These are phyloP conservation scores for Nymphaea colorata DNA, from an alignment of 164 flowering plant genomes.

Conservation along the genomic window DNA sequence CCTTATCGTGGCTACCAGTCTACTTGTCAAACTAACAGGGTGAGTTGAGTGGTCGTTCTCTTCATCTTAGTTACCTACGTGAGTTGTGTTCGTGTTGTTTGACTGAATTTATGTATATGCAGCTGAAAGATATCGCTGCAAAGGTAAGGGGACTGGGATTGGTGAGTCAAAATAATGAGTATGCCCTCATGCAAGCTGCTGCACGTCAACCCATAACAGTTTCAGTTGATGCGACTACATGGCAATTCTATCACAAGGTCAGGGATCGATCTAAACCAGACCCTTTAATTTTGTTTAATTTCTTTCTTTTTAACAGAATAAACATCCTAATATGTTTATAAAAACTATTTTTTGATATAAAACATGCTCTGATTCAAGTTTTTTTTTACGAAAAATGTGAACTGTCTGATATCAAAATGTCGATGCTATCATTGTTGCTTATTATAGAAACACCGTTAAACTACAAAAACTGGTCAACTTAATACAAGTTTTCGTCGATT, in stretches of 20 bases:
- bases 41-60: not conserved
- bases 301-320: too few species aligned
- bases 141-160: slow-evolving; percentile 3
- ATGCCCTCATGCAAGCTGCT: slow-evolving; percentile 4
- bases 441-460: too few species aligned
- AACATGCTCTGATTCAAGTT: too few species aligned
- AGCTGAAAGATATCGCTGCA: not conserved
- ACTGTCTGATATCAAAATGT: too few species aligned
- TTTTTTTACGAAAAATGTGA: too few species aligned
- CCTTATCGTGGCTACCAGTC: slow-evolving; percentile 5
- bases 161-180: slow-evolving; percentile 2
- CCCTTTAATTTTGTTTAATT: not conserved
- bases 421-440: too few species aligned
- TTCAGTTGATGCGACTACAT: slow-evolving; percentile 3
- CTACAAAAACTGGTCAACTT: too few species aligned
- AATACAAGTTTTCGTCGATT: too few species aligned
- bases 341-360: too few species aligned
- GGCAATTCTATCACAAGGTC: not conserved
- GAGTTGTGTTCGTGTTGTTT: not conserved
- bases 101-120: not conserved
- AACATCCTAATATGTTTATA: too few species aligned
- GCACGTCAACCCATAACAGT: slow-evolving; percentile 8
- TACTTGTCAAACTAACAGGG: slow-evolving; percentile 1
- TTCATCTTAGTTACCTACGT: not conserved
- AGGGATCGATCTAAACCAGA: not conserved